Percentiles rank a stretch among this genome's conserved stretches.
These are phyloP conservation scores for Phytophthora macrochlamydospora DNA, from an alignment of 352 stramenopile species.

Conservation along the genomic window DNA sequence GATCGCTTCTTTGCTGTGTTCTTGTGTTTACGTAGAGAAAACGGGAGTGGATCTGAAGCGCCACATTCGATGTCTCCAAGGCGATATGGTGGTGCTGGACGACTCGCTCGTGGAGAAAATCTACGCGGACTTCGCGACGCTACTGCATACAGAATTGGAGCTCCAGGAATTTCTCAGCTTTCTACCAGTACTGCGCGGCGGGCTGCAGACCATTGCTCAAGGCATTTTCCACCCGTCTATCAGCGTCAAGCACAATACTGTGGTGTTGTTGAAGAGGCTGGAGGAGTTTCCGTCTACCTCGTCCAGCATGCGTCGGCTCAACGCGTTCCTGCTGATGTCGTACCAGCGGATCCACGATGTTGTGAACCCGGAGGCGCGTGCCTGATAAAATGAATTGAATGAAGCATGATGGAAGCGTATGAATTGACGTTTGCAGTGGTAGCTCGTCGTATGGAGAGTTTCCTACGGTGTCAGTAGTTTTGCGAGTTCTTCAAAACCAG, in stretches of 20 bases:
- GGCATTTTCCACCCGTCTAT: constrained; percentile 88
- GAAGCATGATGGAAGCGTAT: neutral
- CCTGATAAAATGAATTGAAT: constrained; percentile 1
- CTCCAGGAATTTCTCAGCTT: constrained; percentile 88
- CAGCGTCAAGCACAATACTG: constrained; percentile 90
- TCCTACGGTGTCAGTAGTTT: constrained; percentile 50
- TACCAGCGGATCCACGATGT: constrained; percentile 86
- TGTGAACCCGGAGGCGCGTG: constrained; percentile 61
- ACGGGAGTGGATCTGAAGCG: constrained; percentile 80
- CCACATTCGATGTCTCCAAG: constrained; percentile 80
- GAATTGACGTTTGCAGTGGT: too few relatives aligned
- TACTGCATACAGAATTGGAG: constrained; percentile 78
- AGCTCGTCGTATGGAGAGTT: neutral
- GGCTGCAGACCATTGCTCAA: constrained; percentile 82
- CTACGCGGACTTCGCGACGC: constrained; percentile 79
- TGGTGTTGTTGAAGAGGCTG: constrained; percentile 85
- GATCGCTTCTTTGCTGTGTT: constrained; percentile 30
- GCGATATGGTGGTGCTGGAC: constrained; percentile 75
- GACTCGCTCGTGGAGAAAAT: constrained; percentile 82
- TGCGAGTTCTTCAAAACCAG: constrained; percentile 55
- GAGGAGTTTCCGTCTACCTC: constrained; percentile 80
- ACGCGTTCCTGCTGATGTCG: constrained; percentile 84
- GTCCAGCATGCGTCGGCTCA: constrained; percentile 70
- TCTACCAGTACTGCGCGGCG: constrained; percentile 74
- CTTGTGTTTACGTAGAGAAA: constrained; percentile 74